Conservation (phyloP, 306 rosid species). For the Cucumis melo region DNA sequence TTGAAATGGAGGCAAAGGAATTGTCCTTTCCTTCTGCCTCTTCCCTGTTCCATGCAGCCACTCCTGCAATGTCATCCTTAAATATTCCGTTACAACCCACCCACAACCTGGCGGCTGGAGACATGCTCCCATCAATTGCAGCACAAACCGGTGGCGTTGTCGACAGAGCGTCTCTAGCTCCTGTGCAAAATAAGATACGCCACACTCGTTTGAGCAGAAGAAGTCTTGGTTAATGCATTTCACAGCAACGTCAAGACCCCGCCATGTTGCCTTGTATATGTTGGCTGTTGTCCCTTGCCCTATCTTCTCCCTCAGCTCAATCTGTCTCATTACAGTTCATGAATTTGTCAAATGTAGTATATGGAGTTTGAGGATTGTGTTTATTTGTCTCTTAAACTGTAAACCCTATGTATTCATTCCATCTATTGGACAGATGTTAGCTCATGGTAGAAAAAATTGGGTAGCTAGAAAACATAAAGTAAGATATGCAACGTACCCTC, state of each 20-base stretch:
- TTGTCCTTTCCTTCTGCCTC: constrained; percentile 20
- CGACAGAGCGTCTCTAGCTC: constrained; percentile 51
- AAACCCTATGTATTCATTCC: neutral
- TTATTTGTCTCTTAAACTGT: neutral
- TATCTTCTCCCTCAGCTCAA: constrained; percentile 43
- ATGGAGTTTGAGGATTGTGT: neutral
- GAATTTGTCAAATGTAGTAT: neutral
- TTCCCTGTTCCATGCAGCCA: constrained; percentile 68
- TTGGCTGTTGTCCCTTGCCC: constrained; percentile 66
- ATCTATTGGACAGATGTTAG: neutral
- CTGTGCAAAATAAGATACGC: constrained; percentile 41
- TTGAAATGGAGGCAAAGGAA: constrained; percentile 33
- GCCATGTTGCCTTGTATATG: constrained; percentile 54
- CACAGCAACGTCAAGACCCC: constrained; percentile 62
- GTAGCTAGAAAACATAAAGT: neutral
- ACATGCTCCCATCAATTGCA: constrained; percentile 68
- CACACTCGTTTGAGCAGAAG: constrained; percentile 37
- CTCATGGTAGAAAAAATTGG: neutral
- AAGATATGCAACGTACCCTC: neutral
- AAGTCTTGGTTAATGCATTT: constrained; percentile 46
- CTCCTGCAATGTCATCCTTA: constrained; percentile 39
- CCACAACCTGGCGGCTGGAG: constrained; percentile 59
- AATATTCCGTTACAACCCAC: constrained; percentile 54
- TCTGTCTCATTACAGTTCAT: constrained; percentile 16
- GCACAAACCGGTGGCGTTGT: constrained; percentile 58